These are phyloP conservation scores for Jacaranda mimosifolia DNA, from an alignment of 257 asterid species.

Conservation along the genomic window DNA sequence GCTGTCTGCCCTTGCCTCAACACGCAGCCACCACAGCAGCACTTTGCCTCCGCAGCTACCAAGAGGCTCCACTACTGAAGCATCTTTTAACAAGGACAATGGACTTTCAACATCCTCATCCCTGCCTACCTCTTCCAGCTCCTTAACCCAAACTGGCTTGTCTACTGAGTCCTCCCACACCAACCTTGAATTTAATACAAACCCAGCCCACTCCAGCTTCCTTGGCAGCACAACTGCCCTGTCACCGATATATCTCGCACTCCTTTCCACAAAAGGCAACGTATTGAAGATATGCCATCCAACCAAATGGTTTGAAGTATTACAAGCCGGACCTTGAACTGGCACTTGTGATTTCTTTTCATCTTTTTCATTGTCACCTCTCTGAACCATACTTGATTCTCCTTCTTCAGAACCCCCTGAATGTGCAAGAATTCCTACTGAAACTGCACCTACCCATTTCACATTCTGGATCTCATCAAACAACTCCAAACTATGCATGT, in stretches of 20 bases:
- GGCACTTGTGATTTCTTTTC: slow-evolving; percentile 67
- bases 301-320: slow-evolving; percentile 73
- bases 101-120: slow-evolving; percentile 75
- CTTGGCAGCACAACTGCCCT: slow-evolving; percentile 83
- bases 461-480: slow-evolving; percentile 96
- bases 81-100: slow-evolving; percentile 70
- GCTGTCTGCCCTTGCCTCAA: slow-evolving; percentile 97
- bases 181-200: slow-evolving; percentile 83
- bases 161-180: slow-evolving; percentile 79
- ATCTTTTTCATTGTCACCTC: slow-evolving; percentile 52
- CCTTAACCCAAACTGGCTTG: slow-evolving; percentile 85
- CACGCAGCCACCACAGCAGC: slow-evolving; percentile 98
- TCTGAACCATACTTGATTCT: slow-evolving; percentile 43
- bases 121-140: slow-evolving; percentile 61
- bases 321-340: slow-evolving; percentile 96
- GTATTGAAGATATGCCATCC: slow-evolving; percentile 90
- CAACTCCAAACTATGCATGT: slow-evolving; percentile 91
- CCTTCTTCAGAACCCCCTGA: slow-evolving; percentile 65
- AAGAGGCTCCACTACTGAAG: slow-evolving; percentile 88
- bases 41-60: slow-evolving; percentile 93
- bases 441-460: slow-evolving; percentile 88
- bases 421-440: slow-evolving; percentile 86
- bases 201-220: slow-evolving; percentile 96
- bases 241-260: slow-evolving; percentile 87
- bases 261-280: slow-evolving; percentile 53